Evolutionary conservation across 192 early-diverging fungal genomes (phyloP), one percentile per base, ranked within the genome.

Genomic region (Podila horticola): DNA sequence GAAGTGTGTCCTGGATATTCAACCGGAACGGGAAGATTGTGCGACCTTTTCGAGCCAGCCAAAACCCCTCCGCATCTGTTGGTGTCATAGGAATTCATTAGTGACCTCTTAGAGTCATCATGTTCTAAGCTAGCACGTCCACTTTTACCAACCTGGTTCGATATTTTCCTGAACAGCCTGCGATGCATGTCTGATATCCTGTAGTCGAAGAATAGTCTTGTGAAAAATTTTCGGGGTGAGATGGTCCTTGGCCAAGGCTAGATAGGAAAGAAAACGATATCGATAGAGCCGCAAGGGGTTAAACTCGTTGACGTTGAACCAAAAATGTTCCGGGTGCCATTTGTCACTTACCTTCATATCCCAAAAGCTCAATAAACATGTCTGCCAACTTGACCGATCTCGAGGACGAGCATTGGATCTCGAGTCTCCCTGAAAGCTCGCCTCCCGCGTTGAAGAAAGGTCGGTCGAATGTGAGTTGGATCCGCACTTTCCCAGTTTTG

Each of bases 361-460:
- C 77, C 28, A 81, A 38, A 29, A 81, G 67, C 55, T 81, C 77
- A 8, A 81, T 69, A 24, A 69, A 45, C 66, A 81, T 73, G 52
- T 81, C 77, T 33, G 77, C 66, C 30, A 81, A 22, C 77, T 61
- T 69, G 29, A 81, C 65, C 12, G 77, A 81, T 9, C 67, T 61
- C 19, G 77, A 81, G 0, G 77, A 72, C 2, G 77, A 81, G 34
- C 77, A 81, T 26, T 81, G 77, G 1, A 81, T 64, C 49, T 81
- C 77, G 5, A 81, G 33, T 15, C 77, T 50, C 12, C 77, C 77
- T n/a, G 77, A 81, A 7, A 81, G 57, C 50, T 81, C 77, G n/a
- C 77, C 77, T 31, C 77, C 77, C n/a, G 77, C 71, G 34, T 81
- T 81, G 58, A 81, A 81, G 48, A 65, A 81, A 1, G 77, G 77